Conservation (phyloP, 2,329 filamentous ascomycete genomes). For the Arthroderma sp. region DNA sequence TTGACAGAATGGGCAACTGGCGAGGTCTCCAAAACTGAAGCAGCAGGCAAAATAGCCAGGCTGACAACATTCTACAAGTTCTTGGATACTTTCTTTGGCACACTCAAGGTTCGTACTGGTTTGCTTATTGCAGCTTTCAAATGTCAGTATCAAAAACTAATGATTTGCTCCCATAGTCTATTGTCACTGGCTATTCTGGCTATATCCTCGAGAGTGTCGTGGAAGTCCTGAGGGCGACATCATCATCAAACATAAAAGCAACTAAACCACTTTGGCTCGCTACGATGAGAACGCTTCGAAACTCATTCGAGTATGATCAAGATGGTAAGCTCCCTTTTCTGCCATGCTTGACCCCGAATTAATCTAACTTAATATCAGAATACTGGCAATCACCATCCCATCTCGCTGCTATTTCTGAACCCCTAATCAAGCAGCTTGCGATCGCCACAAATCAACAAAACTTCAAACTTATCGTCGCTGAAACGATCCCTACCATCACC, state of each 20-base stretch:
- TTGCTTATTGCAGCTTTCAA: not conserved
- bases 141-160: too few species aligned
- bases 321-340: slow-evolving; percentile 40
- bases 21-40: slow-evolving; percentile 50
- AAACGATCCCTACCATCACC: slow-evolving; percentile 61
- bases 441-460: slow-evolving; percentile 27
- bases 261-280: slow-evolving; percentile 53
- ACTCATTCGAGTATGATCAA: slow-evolving; percentile 76
- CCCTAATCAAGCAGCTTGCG: slow-evolving; percentile 56
- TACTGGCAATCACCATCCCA: slow-evolving; percentile 92
- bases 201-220: slow-evolving; percentile 69
- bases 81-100: slow-evolving; percentile 64
- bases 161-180: slow-evolving; percentile 41
- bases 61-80: slow-evolving; percentile 72
- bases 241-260: slow-evolving; percentile 29
- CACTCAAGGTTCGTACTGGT: slow-evolving; percentile 48
- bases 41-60: slow-evolving; percentile 45
- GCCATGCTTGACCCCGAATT: not conserved
- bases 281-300: slow-evolving; percentile 57
- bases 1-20: slow-evolving; percentile 68
- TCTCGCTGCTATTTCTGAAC: slow-evolving; percentile 58
- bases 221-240: slow-evolving; percentile 39
- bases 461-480: slow-evolving; percentile 35
- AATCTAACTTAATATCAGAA: slow-evolving; percentile 27
- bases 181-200: slow-evolving; percentile 82